phyloP scores from a whole-genome alignment of 805 yeast species.

The Maudiozyma barnettii region DNA sequence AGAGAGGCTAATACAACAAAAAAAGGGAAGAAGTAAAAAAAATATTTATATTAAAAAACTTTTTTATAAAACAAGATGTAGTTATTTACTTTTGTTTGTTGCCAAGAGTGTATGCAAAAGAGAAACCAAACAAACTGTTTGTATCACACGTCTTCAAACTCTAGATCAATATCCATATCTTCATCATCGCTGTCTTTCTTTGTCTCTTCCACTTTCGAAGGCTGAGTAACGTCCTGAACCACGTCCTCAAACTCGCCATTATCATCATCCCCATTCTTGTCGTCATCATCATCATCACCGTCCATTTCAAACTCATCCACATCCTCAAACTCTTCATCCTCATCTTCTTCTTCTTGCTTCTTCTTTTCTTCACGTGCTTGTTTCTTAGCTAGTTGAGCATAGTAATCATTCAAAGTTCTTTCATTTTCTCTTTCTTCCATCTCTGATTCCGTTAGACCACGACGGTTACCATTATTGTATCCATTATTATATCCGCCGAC shows the following conservation, averaged over 20 bases:
- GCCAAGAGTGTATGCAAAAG: background rate
- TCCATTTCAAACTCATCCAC: slow-evolving; percentile 19
- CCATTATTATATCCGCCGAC: slow-evolving; percentile 5
- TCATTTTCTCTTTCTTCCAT: slow-evolving; percentile 58
- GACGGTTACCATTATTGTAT: slow-evolving; percentile 11
- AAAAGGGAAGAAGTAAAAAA: background rate
- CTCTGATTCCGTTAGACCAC: slow-evolving; percentile 27
- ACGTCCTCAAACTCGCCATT: slow-evolving; percentile 16
- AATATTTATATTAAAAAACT: background rate
- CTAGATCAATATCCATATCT: slow-evolving; percentile 28
- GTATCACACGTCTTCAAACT: slow-evolving; percentile 28
- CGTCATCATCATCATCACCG: slow-evolving; percentile 14
- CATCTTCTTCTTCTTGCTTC: slow-evolving; percentile 37
- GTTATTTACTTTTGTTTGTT: no score
- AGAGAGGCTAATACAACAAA: background rate
- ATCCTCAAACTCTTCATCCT: slow-evolving; percentile 37
- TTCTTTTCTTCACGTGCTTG: slow-evolving; percentile 54
- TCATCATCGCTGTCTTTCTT: slow-evolving; percentile 18
- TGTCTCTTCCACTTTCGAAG: background rate
- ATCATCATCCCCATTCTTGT: slow-evolving; percentile 1
- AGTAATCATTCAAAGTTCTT: slow-evolving; percentile 65
- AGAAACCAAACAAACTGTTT: no score
- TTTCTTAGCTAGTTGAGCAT: slow-evolving; percentile 63
- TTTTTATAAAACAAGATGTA: no score
- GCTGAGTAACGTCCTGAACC: slow-evolving; percentile 8